Percentiles rank a stretch among this genome's conserved stretches.
These are phyloP conservation scores for Geopyxis carbonaria DNA, from an alignment of 495 filamentous ascomycete species.

Conservation along the genomic window DNA sequence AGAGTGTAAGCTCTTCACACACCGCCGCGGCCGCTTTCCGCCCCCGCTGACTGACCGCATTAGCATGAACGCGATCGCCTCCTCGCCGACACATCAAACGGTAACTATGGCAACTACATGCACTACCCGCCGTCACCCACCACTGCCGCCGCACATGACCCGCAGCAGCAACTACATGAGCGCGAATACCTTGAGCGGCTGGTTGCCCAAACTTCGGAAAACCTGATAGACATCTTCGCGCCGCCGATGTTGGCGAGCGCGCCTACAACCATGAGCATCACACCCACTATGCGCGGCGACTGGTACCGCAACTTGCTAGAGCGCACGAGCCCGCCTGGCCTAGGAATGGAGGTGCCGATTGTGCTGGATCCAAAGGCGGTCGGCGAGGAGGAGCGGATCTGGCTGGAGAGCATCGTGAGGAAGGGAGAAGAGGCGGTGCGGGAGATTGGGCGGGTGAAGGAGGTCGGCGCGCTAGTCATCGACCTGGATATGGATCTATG, in stretches of 20 bases:
- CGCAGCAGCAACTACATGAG: constrained; percentile 20
- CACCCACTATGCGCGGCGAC: constrained; percentile 13
- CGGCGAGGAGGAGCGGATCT: constrained; percentile 19
- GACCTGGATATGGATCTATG: constrained; percentile 22
- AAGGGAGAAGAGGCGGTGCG: constrained; percentile 23
- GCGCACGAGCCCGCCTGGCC: constrained; percentile 15
- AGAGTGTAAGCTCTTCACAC: not conserved
- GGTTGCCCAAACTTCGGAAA: constrained; percentile 23
- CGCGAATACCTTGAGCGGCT: constrained; percentile 25
- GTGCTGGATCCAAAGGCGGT: constrained; percentile 19
- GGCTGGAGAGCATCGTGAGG: constrained; percentile 19
- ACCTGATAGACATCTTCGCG: constrained; percentile 26
- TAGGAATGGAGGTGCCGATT: constrained; percentile 17
- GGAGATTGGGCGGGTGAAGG: constrained; percentile 22
- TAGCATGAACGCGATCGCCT: constrained; percentile 1
- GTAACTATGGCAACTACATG: not conserved
- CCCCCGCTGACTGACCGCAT: not conserved
- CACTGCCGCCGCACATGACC: constrained; percentile 12
- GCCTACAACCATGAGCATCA: constrained; percentile 8
- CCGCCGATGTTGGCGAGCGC: constrained; percentile 17
- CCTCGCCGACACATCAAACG: not conserved
- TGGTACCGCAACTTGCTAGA: constrained; percentile 23
- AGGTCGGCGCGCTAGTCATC: constrained; percentile 23
- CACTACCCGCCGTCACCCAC: constrained; percentile 14
- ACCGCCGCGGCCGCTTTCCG: not conserved